Conservation (phyloP, 306 rosid species). For the Clitoria ternatea region DNA sequence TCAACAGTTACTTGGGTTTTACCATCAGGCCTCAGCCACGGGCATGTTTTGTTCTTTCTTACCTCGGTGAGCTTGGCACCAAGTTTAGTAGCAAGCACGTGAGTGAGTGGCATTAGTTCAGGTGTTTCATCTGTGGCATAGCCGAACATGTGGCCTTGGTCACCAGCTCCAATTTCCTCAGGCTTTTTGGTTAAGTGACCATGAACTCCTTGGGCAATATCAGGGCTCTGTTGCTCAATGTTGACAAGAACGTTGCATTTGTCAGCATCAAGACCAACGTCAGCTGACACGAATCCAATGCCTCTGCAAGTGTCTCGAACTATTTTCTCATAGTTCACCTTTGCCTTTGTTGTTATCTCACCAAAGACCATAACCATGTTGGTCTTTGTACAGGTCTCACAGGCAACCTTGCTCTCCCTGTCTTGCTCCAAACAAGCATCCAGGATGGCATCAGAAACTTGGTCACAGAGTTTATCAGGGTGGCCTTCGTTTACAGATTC, state of each 20-base stretch:
- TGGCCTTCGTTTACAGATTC: slow-evolving; percentile 86
- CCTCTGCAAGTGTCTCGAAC: slow-evolving; percentile 76
- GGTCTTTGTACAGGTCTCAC: slow-evolving; percentile 86
- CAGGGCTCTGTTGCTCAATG: slow-evolving; percentile 79
- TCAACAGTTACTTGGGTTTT: slow-evolving; percentile 86
- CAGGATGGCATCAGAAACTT: slow-evolving; percentile 71
- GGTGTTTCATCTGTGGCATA: slow-evolving; percentile 79
- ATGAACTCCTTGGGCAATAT: slow-evolving; percentile 78
- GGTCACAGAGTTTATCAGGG: slow-evolving; percentile 84
- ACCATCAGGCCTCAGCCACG: slow-evolving; percentile 83
- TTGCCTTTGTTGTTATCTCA: slow-evolving; percentile 77
- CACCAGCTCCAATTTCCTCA: slow-evolving; percentile 84
- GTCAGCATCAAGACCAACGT: slow-evolving; percentile 79
- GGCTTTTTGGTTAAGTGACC: slow-evolving; percentile 72
- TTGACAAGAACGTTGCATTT: slow-evolving; percentile 78
- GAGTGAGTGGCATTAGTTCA: slow-evolving; percentile 78
- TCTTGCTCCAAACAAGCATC: slow-evolving; percentile 83
- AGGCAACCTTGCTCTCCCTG: slow-evolving; percentile 71
- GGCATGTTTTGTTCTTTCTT: slow-evolving; percentile 67
- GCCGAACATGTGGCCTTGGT: slow-evolving; percentile 87
- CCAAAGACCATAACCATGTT: slow-evolving; percentile 94
- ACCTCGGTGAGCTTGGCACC: slow-evolving; percentile 84
- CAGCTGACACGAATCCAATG: slow-evolving; percentile 63
- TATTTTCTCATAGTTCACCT: slow-evolving; percentile 71
- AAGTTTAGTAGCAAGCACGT: slow-evolving; percentile 71